Percentiles rank a stretch among this genome's conserved stretches.
Conservation (phyloP, 192 early-diverging fungal genomes). For the Coemansia sp. region DNA sequence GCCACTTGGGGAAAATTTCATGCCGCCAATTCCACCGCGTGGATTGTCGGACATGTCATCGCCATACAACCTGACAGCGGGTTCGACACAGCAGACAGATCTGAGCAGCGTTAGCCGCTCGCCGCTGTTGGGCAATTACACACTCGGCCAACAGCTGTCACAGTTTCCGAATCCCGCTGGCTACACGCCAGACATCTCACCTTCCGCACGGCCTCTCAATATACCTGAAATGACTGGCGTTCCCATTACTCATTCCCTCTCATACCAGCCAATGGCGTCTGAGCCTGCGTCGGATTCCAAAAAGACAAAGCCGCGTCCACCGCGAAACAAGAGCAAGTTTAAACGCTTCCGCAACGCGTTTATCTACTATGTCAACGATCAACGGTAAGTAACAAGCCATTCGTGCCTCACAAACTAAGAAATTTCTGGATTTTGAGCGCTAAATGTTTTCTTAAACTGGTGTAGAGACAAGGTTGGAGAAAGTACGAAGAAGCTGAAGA, state of each 20-base stretch:
- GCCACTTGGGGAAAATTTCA: not conserved
- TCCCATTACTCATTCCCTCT: slow-evolving; percentile 23
- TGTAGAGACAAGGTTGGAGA: slow-evolving; percentile 45
- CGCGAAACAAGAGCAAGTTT: slow-evolving; percentile 56
- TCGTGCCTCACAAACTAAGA: not conserved
- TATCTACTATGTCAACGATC: slow-evolving; percentile 58
- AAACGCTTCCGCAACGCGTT: slow-evolving; percentile 59
- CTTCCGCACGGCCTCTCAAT: slow-evolving; percentile 4
- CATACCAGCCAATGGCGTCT: slow-evolving; percentile 16
- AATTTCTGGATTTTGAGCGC: not conserved
- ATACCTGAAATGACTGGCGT: slow-evolving; percentile 14
- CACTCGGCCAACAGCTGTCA: slow-evolving; percentile 5
- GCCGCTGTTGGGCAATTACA: not conserved
- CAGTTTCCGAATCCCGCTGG: not conserved
- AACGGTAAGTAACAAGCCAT: slow-evolving; percentile 32
- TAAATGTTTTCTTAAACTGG: not conserved
- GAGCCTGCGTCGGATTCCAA: not conserved
- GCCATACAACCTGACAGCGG: not conserved
- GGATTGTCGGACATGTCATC: slow-evolving; percentile 2
- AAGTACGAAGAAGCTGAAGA: slow-evolving; percentile 50
- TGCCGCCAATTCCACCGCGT: slow-evolving; percentile 4
- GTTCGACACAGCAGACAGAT: slow-evolving; percentile 1
- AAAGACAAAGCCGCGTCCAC: slow-evolving; percentile 23
- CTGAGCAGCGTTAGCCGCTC: not conserved
- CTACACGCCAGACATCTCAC: not conserved